Conservation (phyloP, 495 filamentous ascomycete genomes). For the Thozetella sp. region DNA sequence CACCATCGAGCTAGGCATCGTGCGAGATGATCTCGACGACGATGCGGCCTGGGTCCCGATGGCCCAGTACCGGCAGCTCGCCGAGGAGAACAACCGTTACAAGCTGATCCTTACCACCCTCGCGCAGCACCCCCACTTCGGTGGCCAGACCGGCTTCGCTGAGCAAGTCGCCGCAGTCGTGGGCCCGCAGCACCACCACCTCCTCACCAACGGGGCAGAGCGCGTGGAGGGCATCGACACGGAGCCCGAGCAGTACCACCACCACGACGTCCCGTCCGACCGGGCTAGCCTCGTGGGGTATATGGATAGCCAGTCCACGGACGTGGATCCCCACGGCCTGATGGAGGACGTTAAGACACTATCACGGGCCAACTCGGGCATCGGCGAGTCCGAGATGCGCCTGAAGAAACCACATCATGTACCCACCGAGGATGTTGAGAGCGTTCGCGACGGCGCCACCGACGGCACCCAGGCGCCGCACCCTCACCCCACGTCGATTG, state of each 20-base stretch:
- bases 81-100: slow-evolving; percentile 15
- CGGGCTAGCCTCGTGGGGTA: slow-evolving; percentile 23
- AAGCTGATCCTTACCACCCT: slow-evolving; percentile 11
- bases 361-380: slow-evolving; percentile 22
- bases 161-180: neutral
- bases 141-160: slow-evolving; percentile 5
- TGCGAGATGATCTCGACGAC: neutral
- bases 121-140: slow-evolving; percentile 6
- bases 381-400: neutral
- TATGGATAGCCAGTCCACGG: slow-evolving; percentile 27
- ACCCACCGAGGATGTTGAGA: neutral
- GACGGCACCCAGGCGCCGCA: neutral
- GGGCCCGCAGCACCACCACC: neutral
- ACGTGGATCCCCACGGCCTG: slow-evolving; percentile 26
- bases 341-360: slow-evolving; percentile 26
- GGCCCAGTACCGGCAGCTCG: slow-evolving; percentile 16
- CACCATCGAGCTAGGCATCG: neutral
- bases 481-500: neutral
- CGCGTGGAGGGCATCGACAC: neutral
- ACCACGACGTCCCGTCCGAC: slow-evolving; percentile 11
- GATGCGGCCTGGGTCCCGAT: slow-evolving; percentile 7
- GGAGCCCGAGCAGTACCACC: neutral
- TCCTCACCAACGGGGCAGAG: neutral
- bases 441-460: neutral
- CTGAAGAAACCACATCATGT: neutral